Evolutionary conservation across 371 early-diverging fungal genomes (phyloP).

Genomic region (Basidiobolus meristosporus): DNA sequence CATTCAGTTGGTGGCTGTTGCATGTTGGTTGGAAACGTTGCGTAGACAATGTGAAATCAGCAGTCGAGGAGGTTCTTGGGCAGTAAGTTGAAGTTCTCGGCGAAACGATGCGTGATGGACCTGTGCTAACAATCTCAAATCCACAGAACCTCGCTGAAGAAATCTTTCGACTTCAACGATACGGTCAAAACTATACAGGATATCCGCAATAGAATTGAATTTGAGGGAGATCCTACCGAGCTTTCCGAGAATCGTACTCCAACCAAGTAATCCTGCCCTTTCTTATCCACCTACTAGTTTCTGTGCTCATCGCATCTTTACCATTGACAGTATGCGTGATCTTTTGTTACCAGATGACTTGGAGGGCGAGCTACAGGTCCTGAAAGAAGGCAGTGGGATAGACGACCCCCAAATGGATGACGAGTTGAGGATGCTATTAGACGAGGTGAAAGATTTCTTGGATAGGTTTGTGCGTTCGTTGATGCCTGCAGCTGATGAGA

Average conservation of each 20-base stretch:
- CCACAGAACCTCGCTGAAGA: background rate
- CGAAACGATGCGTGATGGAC: slow-evolving; percentile 1
- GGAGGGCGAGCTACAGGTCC: slow-evolving; percentile 30
- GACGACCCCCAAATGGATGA: slow-evolving; percentile 15
- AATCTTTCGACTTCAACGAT: background rate
- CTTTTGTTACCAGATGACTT: slow-evolving; percentile 51
- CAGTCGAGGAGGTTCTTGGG: slow-evolving; percentile 41
- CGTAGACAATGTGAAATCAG: slow-evolving; percentile 34
- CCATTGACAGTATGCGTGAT: slow-evolving; percentile 23
- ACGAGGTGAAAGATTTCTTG: slow-evolving; percentile 66
- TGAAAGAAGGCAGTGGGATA: slow-evolving; percentile 20
- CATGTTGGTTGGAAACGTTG: slow-evolving; percentile 73
- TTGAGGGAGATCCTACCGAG: too few relatives aligned
- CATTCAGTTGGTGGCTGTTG: slow-evolving; percentile 80
- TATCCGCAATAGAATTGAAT: slow-evolving; percentile 7
- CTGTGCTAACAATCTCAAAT: background rate
- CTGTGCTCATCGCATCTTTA: too few relatives aligned
- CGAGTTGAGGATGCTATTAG: slow-evolving; percentile 32
- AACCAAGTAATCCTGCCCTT: too few relatives aligned
- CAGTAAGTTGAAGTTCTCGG: slow-evolving; percentile 16
- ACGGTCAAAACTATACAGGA: background rate
- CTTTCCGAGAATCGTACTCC: background rate
- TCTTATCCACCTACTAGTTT: too few relatives aligned
- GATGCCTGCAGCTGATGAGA: too few relatives aligned
- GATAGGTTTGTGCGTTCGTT: slow-evolving; percentile 54